Evolutionary conservation across 140 eudicot genomes (phyloP), one percentile per base, ranked within the genome.

Genomic region (Erigeron philadelphicus): DNA sequence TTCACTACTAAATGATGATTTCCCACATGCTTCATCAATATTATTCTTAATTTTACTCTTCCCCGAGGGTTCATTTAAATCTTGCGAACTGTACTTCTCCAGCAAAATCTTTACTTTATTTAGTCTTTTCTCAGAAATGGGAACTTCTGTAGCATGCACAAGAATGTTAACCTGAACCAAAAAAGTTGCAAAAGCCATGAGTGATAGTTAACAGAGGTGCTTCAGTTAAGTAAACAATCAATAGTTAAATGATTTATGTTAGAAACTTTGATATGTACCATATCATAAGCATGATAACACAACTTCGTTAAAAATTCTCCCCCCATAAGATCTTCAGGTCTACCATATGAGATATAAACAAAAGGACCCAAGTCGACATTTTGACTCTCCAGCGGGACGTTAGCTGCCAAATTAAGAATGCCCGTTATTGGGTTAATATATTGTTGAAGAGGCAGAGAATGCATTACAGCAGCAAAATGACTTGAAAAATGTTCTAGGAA

Each of bases 121-220:
- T 9, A 92, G 71, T 80, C 84, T 84, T 72, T 83, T 91, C 53
- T 70, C 72, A 5, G 95, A 84, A 66, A 87, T 65, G 7, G 81
- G 78, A 72, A 53, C 72, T 66, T 92, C 93, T 44, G 90, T 81
- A 62, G 89, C 83, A 70, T 86, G 87, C 68, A 84, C 95, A 42
- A 92, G 95, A 75, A 92, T 84, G 68, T 91, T 88, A 71, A 91
- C 95, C 97, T 91, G 84, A 66, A 46, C 70, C 70, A 46, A 61
- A 72, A 64, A 70, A 45, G 4, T 17, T 7, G 23, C 1, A 12
- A 7, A 41, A 11, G 43, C 42, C 2, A 8, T 3, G 11, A 19
- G 16, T 57, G 4, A 11, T 16, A 2, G 18, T 53, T 31, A 2
- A 31, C 5, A 31, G 2, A 31, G 21, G 23, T 45, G 49, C 9